Base-by-base conservation (phyloP, 257 asterid species). In the Nicotiana paniculata region DNA sequence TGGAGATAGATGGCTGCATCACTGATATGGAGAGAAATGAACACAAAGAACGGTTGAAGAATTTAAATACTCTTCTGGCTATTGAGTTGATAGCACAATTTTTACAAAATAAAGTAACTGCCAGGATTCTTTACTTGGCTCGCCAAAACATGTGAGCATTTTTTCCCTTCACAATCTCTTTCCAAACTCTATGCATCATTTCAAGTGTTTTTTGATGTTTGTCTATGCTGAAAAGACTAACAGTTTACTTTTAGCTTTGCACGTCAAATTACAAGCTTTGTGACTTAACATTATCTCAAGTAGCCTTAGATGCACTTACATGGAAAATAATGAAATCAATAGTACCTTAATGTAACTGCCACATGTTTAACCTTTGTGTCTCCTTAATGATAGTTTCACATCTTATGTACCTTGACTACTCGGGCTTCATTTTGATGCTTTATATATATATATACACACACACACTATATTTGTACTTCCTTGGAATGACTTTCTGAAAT, bases 141-240 rank as follows among this genome's bases (percentile, higher is more conserved):
- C 93, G 96, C 88, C 91, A 89, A 87, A 96, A 94, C 97, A 96
- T 93, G 99, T 96, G 68, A 91, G 99, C 81, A 86, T 89, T 87
- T 84, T 78, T 70, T 79, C 82, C 92, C 89, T 84, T 86, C 78
- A 32, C 33, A 32, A 77, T 83, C 81, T 15, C 70, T 70, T 81
- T 81, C 64, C n/a, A 13, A 32, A 24, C 24, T 46, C 61, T 48
- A 74, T 1, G 4, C 43, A 48, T 26, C 1, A 4, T 74, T 26
- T 74, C 43, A 74, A 46, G 79, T 74, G 62, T 15, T 48, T 46
- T 74, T 46, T 74, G 61, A 26, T 74, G 39, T 74, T 74, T 48
- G 62, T 48, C 62, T 74, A 48, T 74, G 62, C 28, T 74, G 24
- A 74, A 74, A 48, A 24, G 43, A 48, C 43, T 74, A 12, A 6